Evolutionary conservation across 2,329 filamentous ascomycete genomes (phyloP).

Genomic region (Ilyonectria sp.): DNA sequence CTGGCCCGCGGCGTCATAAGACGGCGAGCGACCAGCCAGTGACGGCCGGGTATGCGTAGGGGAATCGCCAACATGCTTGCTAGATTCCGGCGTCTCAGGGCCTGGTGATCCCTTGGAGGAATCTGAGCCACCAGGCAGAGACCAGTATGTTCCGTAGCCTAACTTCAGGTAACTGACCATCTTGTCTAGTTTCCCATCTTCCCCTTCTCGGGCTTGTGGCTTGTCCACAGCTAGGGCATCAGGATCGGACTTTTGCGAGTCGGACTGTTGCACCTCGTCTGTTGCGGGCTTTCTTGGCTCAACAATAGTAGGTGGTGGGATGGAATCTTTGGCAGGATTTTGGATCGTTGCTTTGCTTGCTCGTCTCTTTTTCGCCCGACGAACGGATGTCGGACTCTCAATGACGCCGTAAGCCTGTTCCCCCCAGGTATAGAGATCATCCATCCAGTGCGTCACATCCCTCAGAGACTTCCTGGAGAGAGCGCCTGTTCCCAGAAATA

Average conservation of each 20-base stretch:
- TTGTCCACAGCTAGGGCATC: slow-evolving; percentile 31
- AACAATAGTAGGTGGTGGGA: slow-evolving; percentile 2
- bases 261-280: slow-evolving; percentile 1
- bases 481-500: slow-evolving; percentile 86
- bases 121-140: slow-evolving; percentile 55
- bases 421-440: slow-evolving; percentile 88
- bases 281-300: background rate
- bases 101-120: slow-evolving; percentile 33
- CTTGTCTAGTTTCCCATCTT: slow-evolving; percentile 64
- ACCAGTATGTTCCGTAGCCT: slow-evolving; percentile 79
- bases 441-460: slow-evolving; percentile 87
- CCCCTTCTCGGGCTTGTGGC: slow-evolving; percentile 30
- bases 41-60: slow-evolving; percentile 29
- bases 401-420: slow-evolving; percentile 87
- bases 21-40: slow-evolving; percentile 36
- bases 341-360: slow-evolving; percentile 32
- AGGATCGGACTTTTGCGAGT: background rate
- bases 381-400: slow-evolving; percentile 80
- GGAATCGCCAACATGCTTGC: slow-evolving; percentile 31
- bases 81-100: slow-evolving; percentile 24
- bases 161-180: slow-evolving; percentile 77
- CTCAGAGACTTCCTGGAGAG: slow-evolving; percentile 80
- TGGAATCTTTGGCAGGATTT: slow-evolving; percentile 15
- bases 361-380: slow-evolving; percentile 63
- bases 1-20: slow-evolving; percentile 57